A percentile compares a stretch with the other conserved stretches of the same genome.
phyloP scores from a whole-genome alignment of 2,329 filamentous ascomycete species.

The Fusarium sororula region DNA sequence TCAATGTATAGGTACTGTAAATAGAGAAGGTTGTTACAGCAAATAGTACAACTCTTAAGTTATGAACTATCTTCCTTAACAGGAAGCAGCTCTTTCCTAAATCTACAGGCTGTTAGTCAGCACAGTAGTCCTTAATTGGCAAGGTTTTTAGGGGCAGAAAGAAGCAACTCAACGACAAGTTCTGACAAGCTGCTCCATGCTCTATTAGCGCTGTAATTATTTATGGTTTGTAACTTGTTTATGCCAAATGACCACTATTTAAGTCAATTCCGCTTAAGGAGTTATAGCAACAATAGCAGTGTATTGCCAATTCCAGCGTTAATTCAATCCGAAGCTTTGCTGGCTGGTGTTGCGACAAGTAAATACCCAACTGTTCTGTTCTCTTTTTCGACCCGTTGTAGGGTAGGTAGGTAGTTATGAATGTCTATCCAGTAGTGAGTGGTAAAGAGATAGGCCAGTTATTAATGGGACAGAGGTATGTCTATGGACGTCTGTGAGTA shows the following conservation, averaged over 20 bases:
- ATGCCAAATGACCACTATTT: not conserved
- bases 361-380: no score
- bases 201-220: no score
- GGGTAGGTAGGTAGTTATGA: not conserved
- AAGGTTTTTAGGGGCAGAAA: no score
- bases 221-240: no score
- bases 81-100: not conserved
- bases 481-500: no score
- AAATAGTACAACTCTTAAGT: no score
- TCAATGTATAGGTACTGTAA: no score
- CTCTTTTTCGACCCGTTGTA: not conserved
- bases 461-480: no score
- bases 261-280: not conserved
- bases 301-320: not conserved
- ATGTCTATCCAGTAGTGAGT: no score
- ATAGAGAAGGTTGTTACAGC: no score
- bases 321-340: no score
- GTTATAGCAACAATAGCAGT: not conserved
- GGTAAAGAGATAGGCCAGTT: not conserved
- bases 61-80: not conserved
- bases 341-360: not conserved
- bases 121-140: not conserved
- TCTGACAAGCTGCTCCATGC: not conserved
- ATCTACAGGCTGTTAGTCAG: not conserved
- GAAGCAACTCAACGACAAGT: not conserved